Conservation (phyloP, 2,329 filamentous ascomycete species). For the Aspergillus sp. region DNA sequence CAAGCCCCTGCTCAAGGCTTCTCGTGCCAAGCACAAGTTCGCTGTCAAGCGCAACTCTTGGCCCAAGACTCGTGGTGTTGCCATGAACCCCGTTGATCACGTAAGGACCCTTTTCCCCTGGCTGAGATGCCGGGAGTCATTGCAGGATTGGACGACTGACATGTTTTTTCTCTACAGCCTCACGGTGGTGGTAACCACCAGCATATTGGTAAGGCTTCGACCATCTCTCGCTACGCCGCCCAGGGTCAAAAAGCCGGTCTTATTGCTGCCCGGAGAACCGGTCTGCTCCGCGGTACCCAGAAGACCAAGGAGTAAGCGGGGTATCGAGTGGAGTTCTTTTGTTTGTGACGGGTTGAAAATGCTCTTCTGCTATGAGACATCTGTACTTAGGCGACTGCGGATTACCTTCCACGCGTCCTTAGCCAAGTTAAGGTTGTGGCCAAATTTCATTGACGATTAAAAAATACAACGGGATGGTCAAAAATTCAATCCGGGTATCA, state of each 20-base stretch:
- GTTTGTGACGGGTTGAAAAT: slow-evolving; percentile 43
- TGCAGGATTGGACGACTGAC: slow-evolving; percentile 18
- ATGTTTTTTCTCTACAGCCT: slow-evolving; percentile 48
- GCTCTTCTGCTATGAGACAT: slow-evolving; percentile 41
- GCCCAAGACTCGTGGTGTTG: slow-evolving; percentile 99
- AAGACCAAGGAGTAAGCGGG: slow-evolving; percentile 94
- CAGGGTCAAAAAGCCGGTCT: slow-evolving; percentile 99
- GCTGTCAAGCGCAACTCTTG: slow-evolving; percentile 99
- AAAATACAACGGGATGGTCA: slow-evolving; percentile 25
- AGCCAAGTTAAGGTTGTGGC: slow-evolving; percentile 41
- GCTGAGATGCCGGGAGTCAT: neutral
- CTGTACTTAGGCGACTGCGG: slow-evolving; percentile 43
- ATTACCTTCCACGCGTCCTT: slow-evolving; percentile 38
- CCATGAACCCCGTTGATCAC: slow-evolving; percentile 99
- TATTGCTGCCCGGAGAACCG: slow-evolving; percentile 98
- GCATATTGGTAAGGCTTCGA: slow-evolving; percentile 99
- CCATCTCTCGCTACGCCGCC: slow-evolving; percentile 96
- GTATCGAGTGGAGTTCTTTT: slow-evolving; percentile 59
- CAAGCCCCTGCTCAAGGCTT: slow-evolving; percentile 99
- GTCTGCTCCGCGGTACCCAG: slow-evolving; percentile 99
- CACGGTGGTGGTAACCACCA: slow-evolving; percentile 99
- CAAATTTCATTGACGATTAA: slow-evolving; percentile 32
- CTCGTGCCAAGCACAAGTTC: slow-evolving; percentile 99
- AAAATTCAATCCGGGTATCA: slow-evolving; percentile 13
- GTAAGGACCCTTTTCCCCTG: slow-evolving; percentile 43